Evolutionary conservation across 495 filamentous ascomycete species (phyloP), one percentile per base, ranked within the genome.

Genomic region (Cercophora sp.): DNA sequence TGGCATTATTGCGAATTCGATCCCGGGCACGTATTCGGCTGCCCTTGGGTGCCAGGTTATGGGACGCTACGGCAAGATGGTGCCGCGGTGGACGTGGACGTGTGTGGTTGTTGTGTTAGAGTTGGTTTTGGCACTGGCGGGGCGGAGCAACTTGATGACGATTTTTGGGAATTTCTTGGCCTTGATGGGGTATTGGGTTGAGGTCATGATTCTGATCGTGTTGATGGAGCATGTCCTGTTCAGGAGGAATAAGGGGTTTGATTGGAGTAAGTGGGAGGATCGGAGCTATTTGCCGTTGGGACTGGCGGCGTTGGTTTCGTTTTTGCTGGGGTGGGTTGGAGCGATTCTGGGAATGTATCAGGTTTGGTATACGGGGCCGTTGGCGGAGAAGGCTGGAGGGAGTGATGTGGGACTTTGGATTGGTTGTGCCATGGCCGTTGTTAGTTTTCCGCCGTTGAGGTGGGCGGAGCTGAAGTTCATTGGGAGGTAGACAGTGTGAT

Each of bases 111-210:
- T 81, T 0, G 65, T 86, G 8, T 78, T 89, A 22, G 82, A 80
- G 57, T 75, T 79, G 4, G 79, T 83, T 31, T 85, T 83, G 57
- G 84, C 82, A 0, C 69, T 88, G 13, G 84, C 75, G 1, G 86
- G 85, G 10, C 73, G 83, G 5, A 71, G 81, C 40, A 52, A 80
- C 47, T 70, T 88, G 19, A 77, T 81, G 4, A 74, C 74, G 15
- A 83, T 89, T 54, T 88, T 89, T 56, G 79, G 77, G 10, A 87
- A 88, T 64, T 88, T 88, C 63, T 71, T 89, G 18, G 79, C 84
- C 1, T 65, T 89, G 23, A 88, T 89, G 82, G 85, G 84, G 20
- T 88, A 88, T 63, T 88, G 85, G 84, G 75, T 85, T 8, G 77
- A 76, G 24, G 79, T 85, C 36, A 87, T 82, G 81, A 70, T 84